Conservation (phyloP, 805 yeast genomes). For the fission yeast (Schizosaccharomyces pombe) region DNA sequence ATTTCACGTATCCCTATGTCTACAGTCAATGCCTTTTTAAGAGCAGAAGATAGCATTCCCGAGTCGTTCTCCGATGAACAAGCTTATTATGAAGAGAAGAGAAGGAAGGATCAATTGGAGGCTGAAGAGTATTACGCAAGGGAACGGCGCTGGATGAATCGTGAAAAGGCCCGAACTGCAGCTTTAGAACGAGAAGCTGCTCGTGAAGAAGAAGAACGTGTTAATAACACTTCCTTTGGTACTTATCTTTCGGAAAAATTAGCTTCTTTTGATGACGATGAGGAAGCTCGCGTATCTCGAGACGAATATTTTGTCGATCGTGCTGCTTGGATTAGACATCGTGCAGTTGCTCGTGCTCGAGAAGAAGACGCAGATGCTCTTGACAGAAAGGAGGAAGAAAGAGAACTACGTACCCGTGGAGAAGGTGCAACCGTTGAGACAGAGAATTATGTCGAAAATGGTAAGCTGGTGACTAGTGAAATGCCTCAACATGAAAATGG, state of each 20-base stretch:
- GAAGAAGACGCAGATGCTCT: slow-evolving; percentile 8
- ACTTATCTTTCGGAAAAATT: slow-evolving; percentile 5
- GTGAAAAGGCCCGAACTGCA: slow-evolving; percentile 8
- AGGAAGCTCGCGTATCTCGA: slow-evolving; percentile 7
- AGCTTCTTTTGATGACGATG: slow-evolving; percentile 11
- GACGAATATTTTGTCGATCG: slow-evolving; percentile 11
- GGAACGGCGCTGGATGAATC: slow-evolving; percentile 9
- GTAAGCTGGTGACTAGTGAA: background rate
- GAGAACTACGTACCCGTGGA: background rate
- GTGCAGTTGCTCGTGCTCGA: slow-evolving; percentile 8
- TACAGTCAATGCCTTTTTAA: background rate
- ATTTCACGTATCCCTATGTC: background rate
- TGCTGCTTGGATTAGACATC: slow-evolving; percentile 9
- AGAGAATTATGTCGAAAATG: too few species aligned
- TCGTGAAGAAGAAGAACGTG: slow-evolving; percentile 9
- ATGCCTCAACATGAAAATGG: background rate
- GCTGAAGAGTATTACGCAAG: slow-evolving; percentile 7
- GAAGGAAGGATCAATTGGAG: slow-evolving; percentile 7
- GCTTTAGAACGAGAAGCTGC: slow-evolving; percentile 9
- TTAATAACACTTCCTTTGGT: slow-evolving; percentile 3
- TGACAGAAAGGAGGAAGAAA: slow-evolving; percentile 8
- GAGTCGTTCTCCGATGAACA: slow-evolving; percentile 7
- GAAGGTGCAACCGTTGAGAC: background rate
- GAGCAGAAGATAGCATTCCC: background rate
- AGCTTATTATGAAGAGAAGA: slow-evolving; percentile 8